Percentiles rank a stretch among this genome's conserved stretches.
These are phyloP conservation scores for Reticulascus tulasneorum DNA, from an alignment of 2,329 filamentous ascomycete genomes.

Conservation along the genomic window DNA sequence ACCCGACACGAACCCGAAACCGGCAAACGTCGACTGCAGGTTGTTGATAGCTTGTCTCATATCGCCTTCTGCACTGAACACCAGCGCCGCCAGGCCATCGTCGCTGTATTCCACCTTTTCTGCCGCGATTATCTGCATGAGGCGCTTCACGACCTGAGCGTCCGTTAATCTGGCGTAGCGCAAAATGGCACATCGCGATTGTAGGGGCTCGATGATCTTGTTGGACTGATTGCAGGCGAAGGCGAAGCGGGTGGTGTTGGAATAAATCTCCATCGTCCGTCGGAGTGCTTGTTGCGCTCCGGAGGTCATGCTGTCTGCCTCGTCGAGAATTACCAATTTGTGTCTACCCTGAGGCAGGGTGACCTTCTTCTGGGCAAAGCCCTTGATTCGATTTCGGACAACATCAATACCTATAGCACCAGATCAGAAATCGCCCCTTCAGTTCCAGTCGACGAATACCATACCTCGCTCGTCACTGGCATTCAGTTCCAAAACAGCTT, in stretches of 20 bases:
- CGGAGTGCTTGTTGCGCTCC: slow-evolving; percentile 93
- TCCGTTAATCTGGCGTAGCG: slow-evolving; percentile 92
- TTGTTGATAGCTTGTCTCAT: slow-evolving; percentile 99
- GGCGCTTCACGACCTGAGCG: slow-evolving; percentile 81
- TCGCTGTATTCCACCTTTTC: slow-evolving; percentile 89
- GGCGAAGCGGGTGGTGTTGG: slow-evolving; percentile 90
- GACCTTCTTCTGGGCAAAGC: slow-evolving; percentile 98
- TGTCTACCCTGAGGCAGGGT: slow-evolving; percentile 86
- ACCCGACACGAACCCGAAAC: slow-evolving; percentile 94
- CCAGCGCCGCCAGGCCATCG: slow-evolving; percentile 89
- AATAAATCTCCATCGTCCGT: slow-evolving; percentile 98
- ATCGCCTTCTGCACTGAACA: slow-evolving; percentile 95
- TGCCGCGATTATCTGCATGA: slow-evolving; percentile 88
- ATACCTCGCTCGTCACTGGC: slow-evolving; percentile 88
- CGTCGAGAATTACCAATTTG: slow-evolving; percentile 95
- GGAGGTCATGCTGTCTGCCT: slow-evolving; percentile 97
- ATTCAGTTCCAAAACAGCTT: slow-evolving; percentile 94
- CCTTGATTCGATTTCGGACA: slow-evolving; percentile 94
- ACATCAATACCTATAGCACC: slow-evolving; percentile 75
- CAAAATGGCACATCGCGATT: slow-evolving; percentile 93
- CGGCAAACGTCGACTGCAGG: slow-evolving; percentile 85
- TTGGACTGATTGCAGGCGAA: slow-evolving; percentile 99
- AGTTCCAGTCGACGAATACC: slow-evolving; percentile 30
- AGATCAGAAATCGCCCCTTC: background rate
- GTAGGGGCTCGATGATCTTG: slow-evolving; percentile 98